A percentile compares a stretch with the other conserved stretches of the same genome.
Evolutionary conservation across 257 asterid species (phyloP).

Genomic region (Fraxinus excelsior): DNA sequence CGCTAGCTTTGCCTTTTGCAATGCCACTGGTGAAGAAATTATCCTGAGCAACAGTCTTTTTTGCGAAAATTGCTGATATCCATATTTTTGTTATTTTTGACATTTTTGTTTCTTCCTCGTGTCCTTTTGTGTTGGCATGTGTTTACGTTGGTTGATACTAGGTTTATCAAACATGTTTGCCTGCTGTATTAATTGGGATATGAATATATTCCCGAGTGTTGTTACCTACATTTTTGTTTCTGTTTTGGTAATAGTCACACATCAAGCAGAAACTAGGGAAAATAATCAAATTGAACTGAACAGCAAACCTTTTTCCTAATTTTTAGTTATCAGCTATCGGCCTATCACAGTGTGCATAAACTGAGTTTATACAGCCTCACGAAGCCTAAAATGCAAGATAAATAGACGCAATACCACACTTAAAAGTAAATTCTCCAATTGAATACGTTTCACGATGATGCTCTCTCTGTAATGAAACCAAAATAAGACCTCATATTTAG

Average conservation of each 20-base stretch:
- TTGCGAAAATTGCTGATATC: background rate
- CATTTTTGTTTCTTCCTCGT: background rate
- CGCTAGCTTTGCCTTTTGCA: background rate
- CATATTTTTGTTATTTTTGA: constrained; percentile 7
- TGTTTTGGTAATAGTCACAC: background rate
- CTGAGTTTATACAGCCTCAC: background rate
- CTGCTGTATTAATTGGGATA: constrained; percentile 7
- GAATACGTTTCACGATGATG: background rate
- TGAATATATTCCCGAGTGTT: background rate
- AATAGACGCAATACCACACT: background rate
- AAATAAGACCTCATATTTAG: constrained; percentile 17
- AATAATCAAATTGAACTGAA: background rate
- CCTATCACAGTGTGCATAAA: background rate
- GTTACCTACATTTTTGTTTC: background rate
- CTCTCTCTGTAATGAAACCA: background rate
- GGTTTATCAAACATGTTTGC: no score
- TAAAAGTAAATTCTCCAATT: background rate
- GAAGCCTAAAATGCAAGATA: background rate
- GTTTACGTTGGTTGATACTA: no score
- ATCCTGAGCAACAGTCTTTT: background rate
- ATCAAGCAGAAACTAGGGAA: background rate
- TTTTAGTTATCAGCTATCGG: background rate
- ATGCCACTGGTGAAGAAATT: constrained; percentile 7
- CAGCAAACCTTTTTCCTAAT: background rate
- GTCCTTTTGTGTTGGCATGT: background rate